These are phyloP conservation scores for Tubosaeta sp. DNA, from an alignment of 768 basidiomycete species.

Conservation along the genomic window DNA sequence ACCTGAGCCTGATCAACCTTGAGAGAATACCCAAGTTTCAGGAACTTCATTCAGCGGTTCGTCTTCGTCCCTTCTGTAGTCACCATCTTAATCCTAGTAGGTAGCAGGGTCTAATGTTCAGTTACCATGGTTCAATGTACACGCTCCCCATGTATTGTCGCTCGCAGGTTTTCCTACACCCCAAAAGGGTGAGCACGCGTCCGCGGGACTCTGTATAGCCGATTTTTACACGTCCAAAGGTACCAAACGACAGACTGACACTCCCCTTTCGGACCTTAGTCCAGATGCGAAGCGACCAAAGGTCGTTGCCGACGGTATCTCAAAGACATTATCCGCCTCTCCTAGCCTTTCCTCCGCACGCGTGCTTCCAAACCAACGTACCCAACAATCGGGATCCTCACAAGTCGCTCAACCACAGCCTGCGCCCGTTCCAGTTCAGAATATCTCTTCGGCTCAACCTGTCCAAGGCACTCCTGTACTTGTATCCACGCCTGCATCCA, in stretches of 20 bases:
- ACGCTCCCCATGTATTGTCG: conserved; percentile 41
- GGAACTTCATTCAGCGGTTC: conserved; percentile 48
- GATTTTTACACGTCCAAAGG: conserved; percentile 19
- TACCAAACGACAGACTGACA: conserved; percentile 45
- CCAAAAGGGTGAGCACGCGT: conserved; percentile 31
- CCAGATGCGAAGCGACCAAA: conserved; percentile 46
- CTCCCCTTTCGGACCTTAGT: conserved; percentile 28
- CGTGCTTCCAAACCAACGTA: conserved; percentile 18
- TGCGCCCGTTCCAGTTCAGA: background rate
- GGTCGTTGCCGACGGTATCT: conserved; percentile 12
- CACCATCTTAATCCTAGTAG: conserved; percentile 20
- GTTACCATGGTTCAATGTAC: conserved; percentile 55
- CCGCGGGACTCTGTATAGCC: background rate
- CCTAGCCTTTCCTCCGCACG: conserved; percentile 22
- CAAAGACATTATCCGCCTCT: conserved; percentile 17
- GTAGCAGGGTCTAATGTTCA: conserved; percentile 34
- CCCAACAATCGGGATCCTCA: conserved; percentile 14
- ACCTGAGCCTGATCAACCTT: conserved; percentile 48
- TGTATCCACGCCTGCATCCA: conserved; percentile 5
- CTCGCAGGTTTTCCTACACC: conserved; percentile 46
- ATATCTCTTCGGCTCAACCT: conserved; percentile 8
- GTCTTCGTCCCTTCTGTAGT: conserved; percentile 14
- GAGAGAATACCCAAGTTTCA: conserved; percentile 43
- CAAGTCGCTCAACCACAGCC: conserved; percentile 20
- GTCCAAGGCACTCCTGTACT: conserved; percentile 4